Evolutionary conservation across 768 basidiomycete species (phyloP), one percentile per base, ranked within the genome.

Genomic region (Leccinum obscurum): DNA sequence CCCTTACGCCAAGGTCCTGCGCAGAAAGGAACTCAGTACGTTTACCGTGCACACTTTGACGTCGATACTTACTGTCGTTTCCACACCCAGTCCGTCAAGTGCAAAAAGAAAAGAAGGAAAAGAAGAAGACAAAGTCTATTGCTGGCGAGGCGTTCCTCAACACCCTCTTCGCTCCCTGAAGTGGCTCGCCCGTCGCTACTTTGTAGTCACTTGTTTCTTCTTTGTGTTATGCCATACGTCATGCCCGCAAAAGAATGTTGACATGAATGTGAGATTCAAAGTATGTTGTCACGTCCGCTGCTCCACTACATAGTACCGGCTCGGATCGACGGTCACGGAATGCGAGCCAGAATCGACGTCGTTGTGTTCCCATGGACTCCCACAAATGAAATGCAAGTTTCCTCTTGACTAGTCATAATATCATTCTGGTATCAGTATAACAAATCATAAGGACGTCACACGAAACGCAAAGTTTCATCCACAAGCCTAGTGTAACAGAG

Each of bases 1-100:
- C 84, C 96, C 96, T 56, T 98, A 98, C 78, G 96, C 95, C 70
- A 96, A 96, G 86, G 90, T 90, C 50, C 77, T 95, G 70, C 90
- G 93, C 76, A 82, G 90, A 68, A 90, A 94, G 71, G 93, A 96
- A 74, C 77, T 96, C 66, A 83, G 91, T 93, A 75, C 60, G 91
- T 90, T 24, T 20, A n/a, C 49, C 34, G 52, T 56, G 28, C 20
- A 55, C 51, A 1, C 20, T 9, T 20, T 37, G 13, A n/a, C 51
- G 5, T 32, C 24, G 15, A 41, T 46, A 34, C 71, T 58, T 50
- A 58, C 41, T 17, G 15, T 8, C 4, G 52, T 57, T 58, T 58
- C 41, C 17, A 26, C 24, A 28, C 65, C 46, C 66, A 92, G 90
- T 93, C 82, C 89, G 87, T 75, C 90, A 93, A 72, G 77, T 58